Evolutionary conservation across 176 grass and related monocot species (phyloP), one percentile per base, ranked within the genome.

Genomic region (Stipa capillata): DNA sequence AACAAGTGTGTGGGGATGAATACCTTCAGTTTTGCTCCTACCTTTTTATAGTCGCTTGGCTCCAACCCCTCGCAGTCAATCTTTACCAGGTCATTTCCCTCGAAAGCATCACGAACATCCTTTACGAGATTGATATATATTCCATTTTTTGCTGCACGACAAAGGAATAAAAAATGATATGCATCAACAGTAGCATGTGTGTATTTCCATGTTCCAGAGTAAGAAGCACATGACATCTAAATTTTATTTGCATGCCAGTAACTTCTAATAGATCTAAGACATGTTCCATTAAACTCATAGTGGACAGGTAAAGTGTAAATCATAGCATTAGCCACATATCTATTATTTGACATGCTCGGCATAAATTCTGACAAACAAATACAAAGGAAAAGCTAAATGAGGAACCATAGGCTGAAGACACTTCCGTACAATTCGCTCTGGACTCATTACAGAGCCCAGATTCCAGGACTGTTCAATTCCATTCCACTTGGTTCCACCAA

Each of bases 11-110:
- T 61, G 77, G 47, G 29, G 16, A 79, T 73, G 24, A 63, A 55
- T 37, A 94, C 92, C 90, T 87, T 98, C 43, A 98, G 84, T 86
- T 98, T 98, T 85, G 90, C 96, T 80, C 90, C 89, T 58, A 94
- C 89, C 88, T 94, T 98, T 83, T 98, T 98, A 85, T 94, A 94
- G 86, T 98, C 96, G n/a, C 92, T 98, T 83, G 92, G 83, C 73
- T 98, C 74, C 92, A 98, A 90, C 35, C 96, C 90, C 73, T 94
- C 76, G 13, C 96, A 98, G 77, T 91, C 76, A 65, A 98, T 86
- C 77, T 93, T 94, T 28, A 85, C 90, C 42, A 94, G 64, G 64
- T 98, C 96, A 65, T 62, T 89, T 85, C 63, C 92, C 83, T 98
- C 92, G 78, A 94, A 98, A 49, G 92, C 96, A 92, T 93, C 83